Evolutionary conservation across 192 early-diverging fungal genomes (phyloP).

Genomic region (Chytriomyces confervae): DNA sequence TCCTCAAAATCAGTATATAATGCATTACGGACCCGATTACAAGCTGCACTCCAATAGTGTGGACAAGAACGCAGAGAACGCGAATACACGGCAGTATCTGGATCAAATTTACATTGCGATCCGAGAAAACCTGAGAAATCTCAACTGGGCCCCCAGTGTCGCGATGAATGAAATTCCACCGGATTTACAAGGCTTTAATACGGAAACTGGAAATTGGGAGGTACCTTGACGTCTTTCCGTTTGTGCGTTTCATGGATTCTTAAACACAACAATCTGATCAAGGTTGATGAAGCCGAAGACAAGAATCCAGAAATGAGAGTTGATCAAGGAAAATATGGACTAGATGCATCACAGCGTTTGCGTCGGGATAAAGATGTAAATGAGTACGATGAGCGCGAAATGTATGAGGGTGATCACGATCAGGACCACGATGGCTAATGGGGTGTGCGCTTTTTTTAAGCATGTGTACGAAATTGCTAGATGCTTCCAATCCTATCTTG

Average conservation of each 20-base stretch:
- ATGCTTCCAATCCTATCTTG: neutral
- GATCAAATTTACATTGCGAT: slow-evolving; percentile 71
- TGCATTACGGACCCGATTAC: slow-evolving; percentile 92
- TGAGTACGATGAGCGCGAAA: slow-evolving; percentile 46
- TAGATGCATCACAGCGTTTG: slow-evolving; percentile 18
- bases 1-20: slow-evolving; percentile 86
- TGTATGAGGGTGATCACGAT: slow-evolving; percentile 52
- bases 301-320: slow-evolving; percentile 44
- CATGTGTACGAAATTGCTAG: neutral
- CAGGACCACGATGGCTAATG: slow-evolving; percentile 37
- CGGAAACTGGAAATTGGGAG: slow-evolving; percentile 41
- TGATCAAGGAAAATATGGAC: slow-evolving; percentile 37
- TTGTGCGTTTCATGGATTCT: neutral
- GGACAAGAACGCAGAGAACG: slow-evolving; percentile 78
- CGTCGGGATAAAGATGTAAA: slow-evolving; percentile 40
- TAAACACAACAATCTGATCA: neutral
- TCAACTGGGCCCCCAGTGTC: slow-evolving; percentile 79
- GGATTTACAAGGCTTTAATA: slow-evolving; percentile 42
- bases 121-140: slow-evolving; percentile 66
- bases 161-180: slow-evolving; percentile 81
- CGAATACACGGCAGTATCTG: slow-evolving; percentile 83
- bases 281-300: slow-evolving; percentile 47
- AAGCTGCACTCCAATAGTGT: slow-evolving; percentile 78
- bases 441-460: neutral
- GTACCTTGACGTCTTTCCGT: slow-evolving; percentile 22